Percentiles rank a stretch among this genome's conserved stretches.
These are phyloP conservation scores for Chlorella sp. DNA, from an alignment of 139 green algal species.

Conservation along the genomic window DNA sequence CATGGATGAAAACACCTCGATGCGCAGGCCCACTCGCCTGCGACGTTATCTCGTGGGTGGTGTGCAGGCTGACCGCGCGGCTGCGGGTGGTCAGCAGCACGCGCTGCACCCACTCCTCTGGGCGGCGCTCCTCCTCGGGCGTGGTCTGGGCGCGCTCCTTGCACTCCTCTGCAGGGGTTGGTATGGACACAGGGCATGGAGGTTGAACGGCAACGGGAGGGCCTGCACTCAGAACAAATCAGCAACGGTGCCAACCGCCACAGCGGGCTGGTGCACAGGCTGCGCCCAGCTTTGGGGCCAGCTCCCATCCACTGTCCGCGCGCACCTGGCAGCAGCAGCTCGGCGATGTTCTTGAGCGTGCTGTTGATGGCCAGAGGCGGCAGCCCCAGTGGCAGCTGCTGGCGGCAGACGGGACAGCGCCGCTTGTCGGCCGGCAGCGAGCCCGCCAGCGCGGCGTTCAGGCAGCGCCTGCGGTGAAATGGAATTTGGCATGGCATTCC, in stretches of 20 bases:
- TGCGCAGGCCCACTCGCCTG: not conserved
- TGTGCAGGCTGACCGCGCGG: not conserved
- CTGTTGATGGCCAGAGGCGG: not conserved
- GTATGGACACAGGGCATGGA: not conserved
- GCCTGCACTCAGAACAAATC: not conserved
- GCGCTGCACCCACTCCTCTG: not conserved
- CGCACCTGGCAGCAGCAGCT: conserved; percentile 31
- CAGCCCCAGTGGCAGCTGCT: not conserved
- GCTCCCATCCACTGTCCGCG: not conserved
- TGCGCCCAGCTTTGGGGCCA: no score
- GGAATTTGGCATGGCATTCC: no score
- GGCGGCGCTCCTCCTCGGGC: not conserved
- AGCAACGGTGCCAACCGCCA: not conserved
- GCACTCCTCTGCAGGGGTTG: not conserved
- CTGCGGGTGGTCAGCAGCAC: not conserved
- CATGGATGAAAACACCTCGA: no score
- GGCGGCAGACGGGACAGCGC: conserved; percentile 4
- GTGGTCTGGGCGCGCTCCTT: not conserved
- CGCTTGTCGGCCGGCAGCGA: not conserved
- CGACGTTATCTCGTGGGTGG: not conserved
- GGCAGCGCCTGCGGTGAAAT: not conserved
- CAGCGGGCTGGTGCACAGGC: no score
- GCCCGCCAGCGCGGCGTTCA: not conserved
- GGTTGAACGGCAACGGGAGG: not conserved
- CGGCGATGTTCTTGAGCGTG: not conserved